Percentiles rank a stretch among this genome's conserved stretches.
Evolutionary conservation across 2,329 filamentous ascomycete species (phyloP).

Genomic region (Epichloe festucae): DNA sequence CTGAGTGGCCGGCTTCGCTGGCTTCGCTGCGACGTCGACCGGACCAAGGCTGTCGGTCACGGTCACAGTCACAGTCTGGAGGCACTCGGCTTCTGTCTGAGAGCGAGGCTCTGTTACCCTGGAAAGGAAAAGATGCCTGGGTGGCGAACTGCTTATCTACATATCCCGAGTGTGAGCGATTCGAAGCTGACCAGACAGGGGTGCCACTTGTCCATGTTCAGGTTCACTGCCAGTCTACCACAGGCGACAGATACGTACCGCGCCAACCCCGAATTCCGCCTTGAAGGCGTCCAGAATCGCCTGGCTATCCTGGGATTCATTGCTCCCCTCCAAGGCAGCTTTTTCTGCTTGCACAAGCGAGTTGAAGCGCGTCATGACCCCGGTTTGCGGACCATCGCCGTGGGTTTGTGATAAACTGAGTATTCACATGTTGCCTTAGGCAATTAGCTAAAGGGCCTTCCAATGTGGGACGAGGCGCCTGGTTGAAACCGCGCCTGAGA

Average conservation of each 20-base stretch:
- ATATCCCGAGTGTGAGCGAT: background rate
- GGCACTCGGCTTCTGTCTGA: background rate
- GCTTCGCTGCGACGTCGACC: background rate
- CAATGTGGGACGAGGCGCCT: background rate
- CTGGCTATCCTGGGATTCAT: slow-evolving; percentile 33
- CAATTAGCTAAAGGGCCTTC: too few relatives aligned
- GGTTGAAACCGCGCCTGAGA: slow-evolving; percentile 10
- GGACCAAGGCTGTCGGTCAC: background rate
- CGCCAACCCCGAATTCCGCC: slow-evolving; percentile 24
- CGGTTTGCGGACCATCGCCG: slow-evolving; percentile 9
- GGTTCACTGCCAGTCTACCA: background rate
- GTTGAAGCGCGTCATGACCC: slow-evolving; percentile 17
- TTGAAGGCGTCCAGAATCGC: slow-evolving; percentile 25
- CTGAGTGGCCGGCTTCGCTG: slow-evolving; percentile 1
- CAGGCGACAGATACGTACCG: slow-evolving; percentile 20
- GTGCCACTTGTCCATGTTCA: background rate
- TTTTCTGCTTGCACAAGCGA: slow-evolving; percentile 17
- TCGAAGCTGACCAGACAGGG: background rate
- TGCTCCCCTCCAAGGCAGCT: slow-evolving; percentile 14
- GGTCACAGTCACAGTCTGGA: too few relatives aligned
- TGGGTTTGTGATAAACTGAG: background rate
- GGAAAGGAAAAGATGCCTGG: background rate
- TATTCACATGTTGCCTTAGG: too few relatives aligned
- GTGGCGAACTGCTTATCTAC: slow-evolving; percentile 3
- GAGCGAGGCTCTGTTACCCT: background rate